A percentile compares a stretch with the other conserved stretches of the same genome.
These are phyloP conservation scores for Saitozyma podzolica DNA, from an alignment of 768 basidiomycete genomes.

Conservation along the genomic window DNA sequence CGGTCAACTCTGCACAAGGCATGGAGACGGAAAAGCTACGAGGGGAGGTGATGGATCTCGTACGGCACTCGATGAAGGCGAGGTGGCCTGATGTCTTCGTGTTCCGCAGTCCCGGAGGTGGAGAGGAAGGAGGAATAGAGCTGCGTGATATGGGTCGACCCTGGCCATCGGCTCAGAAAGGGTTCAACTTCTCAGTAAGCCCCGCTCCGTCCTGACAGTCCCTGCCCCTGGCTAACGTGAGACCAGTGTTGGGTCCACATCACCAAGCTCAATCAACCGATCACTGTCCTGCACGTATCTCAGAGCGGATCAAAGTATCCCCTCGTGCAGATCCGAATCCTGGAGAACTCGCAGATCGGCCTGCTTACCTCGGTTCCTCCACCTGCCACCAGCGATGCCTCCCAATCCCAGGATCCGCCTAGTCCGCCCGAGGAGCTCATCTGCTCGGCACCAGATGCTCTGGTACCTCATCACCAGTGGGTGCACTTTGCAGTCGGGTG, in stretches of 20 bases:
- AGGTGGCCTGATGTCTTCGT: constrained; percentile 45
- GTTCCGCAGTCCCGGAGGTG: constrained; percentile 24
- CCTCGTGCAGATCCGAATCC: constrained; percentile 41
- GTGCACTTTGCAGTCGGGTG: constrained; percentile 44
- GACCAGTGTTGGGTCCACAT: constrained; percentile 48
- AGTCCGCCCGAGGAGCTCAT: constrained; percentile 31
- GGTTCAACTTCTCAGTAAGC: constrained; percentile 49
- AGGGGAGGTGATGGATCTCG: constrained; percentile 45
- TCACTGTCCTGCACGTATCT: constrained; percentile 43
- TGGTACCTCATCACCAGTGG: constrained; percentile 49
- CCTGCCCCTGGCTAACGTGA: no score
- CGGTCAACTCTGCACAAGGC: no score
- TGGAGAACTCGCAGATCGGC: constrained; percentile 49
- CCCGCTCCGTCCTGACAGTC: not conserved
- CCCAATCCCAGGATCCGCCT: not conserved
- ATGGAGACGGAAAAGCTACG: constrained; percentile 21
- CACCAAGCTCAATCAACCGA: constrained; percentile 43
- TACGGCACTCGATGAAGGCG: constrained; percentile 42
- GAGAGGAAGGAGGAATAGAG: constrained; percentile 34
- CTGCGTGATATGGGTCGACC: constrained; percentile 33
- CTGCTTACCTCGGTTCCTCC: constrained; percentile 27
- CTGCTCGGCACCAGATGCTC: constrained; percentile 43
- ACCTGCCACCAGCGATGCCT: constrained; percentile 6
- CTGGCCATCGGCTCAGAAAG: constrained; percentile 41
- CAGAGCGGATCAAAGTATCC: constrained; percentile 32